These are phyloP conservation scores for Francoa sonchifolia DNA, from an alignment of 441 rosid species.

Conservation along the genomic window DNA sequence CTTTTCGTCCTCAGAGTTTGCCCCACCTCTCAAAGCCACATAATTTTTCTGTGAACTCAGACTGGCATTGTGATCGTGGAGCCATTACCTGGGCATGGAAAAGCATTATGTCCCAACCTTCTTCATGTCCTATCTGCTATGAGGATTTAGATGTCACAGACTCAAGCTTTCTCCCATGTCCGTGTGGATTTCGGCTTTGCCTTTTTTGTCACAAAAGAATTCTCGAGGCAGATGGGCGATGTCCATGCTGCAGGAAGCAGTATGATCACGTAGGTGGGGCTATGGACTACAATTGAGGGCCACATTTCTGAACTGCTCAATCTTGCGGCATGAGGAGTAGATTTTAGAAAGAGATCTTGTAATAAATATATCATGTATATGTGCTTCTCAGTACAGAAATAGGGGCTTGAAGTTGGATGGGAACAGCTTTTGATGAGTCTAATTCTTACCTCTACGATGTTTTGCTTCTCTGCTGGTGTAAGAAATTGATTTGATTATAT, in stretches of 20 bases:
- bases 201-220: constrained; percentile 50
- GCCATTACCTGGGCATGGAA: constrained; percentile 9
- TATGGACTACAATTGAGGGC: constrained; percentile 12
- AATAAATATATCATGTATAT: constrained; percentile 6
- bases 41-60: constrained; percentile 15
- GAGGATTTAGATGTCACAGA: constrained; percentile 44
- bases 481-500: too few species aligned
- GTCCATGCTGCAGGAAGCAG: constrained; percentile 45
- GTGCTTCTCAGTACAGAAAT: too few species aligned
- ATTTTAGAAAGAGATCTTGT: constrained; percentile 8
- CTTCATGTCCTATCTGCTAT: constrained; percentile 36
- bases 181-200: constrained; percentile 42
- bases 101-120: constrained; percentile 15
- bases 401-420: too few species aligned
- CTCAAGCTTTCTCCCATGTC: constrained; percentile 38
- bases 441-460: too few species aligned
- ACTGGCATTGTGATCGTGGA: constrained; percentile 18
- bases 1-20: constrained; percentile 27
- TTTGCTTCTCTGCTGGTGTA: too few species aligned
- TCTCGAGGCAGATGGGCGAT: constrained; percentile 39
- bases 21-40: constrained; percentile 29
- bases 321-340: constrained; percentile 18
- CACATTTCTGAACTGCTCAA: constrained; percentile 11
- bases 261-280: constrained; percentile 15
- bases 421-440: too few species aligned